phyloP scores from a whole-genome alignment of 768 basidiomycete genomes.

The Leccinum variicolor region DNA sequence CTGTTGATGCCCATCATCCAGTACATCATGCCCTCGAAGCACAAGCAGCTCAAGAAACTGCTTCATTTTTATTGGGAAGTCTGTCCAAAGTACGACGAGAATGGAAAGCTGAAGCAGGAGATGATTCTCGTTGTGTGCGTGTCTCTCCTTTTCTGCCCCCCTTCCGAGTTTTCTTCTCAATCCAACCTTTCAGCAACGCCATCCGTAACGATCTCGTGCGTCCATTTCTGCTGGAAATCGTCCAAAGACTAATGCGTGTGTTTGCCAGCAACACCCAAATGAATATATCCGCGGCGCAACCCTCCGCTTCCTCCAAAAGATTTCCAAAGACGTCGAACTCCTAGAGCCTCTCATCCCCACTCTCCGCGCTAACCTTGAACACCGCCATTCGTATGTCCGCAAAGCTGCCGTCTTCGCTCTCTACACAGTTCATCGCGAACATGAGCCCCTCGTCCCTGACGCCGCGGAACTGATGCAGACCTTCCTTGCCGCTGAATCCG shows the following conservation, averaged over 20 bases:
- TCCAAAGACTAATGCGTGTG: background rate
- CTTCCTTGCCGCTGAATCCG: conserved; percentile 93
- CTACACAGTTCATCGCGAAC: conserved; percentile 91
- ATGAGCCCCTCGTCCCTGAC: conserved; percentile 93
- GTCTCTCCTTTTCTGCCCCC: background rate
- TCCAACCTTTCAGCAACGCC: conserved; percentile 64
- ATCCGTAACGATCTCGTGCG: conserved; percentile 95
- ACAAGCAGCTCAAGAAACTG: conserved; percentile 96
- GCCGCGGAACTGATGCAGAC: conserved; percentile 94
- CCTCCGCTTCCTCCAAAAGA: conserved; percentile 93
- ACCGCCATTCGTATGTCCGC: conserved; percentile 95
- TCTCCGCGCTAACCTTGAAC: conserved; percentile 91
- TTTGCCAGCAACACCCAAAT: conserved; percentile 90
- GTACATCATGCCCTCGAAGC: conserved; percentile 92
- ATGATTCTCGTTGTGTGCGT: conserved; percentile 98
- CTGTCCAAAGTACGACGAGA: conserved; percentile 96
- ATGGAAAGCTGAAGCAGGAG: conserved; percentile 97
- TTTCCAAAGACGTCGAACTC: conserved; percentile 87
- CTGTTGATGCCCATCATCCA: conserved; percentile 98
- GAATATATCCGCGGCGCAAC: conserved; percentile 99
- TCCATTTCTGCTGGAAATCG: conserved; percentile 7
- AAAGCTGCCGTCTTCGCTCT: conserved; percentile 98
- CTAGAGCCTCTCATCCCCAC: conserved; percentile 95
- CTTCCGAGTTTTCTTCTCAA: conserved; percentile 9
- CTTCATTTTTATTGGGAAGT: conserved; percentile 97